Evolutionary conservation across 2,329 filamentous ascomycete species (phyloP).

Genomic region (Talaromyces sp.): DNA sequence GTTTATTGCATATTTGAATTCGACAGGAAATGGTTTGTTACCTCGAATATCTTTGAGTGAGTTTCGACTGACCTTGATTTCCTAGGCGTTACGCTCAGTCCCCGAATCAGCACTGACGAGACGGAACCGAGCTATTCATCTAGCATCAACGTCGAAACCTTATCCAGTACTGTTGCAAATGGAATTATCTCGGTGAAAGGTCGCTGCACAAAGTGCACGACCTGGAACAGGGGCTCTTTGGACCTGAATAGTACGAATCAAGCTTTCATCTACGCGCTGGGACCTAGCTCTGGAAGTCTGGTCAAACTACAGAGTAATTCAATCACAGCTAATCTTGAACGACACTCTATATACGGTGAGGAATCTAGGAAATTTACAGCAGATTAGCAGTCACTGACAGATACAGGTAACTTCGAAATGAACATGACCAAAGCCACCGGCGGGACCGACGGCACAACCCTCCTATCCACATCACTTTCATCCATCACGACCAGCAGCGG

Average conservation of each 20-base stretch:
- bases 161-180: constrained; percentile 20
- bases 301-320: constrained; percentile 21
- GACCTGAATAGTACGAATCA: constrained; percentile 21
- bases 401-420: constrained; percentile 18
- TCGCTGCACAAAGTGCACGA: constrained; percentile 23
- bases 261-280: constrained; percentile 23
- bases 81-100: constrained; percentile 22
- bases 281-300: constrained; percentile 15
- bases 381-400: not conserved
- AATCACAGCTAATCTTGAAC: constrained; percentile 21
- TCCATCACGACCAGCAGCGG: constrained; percentile 18
- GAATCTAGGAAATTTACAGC: not conserved
- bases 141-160: constrained; percentile 19
- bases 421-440: constrained; percentile 24
- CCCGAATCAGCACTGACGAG: constrained; percentile 22
- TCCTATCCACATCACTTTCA: constrained; percentile 14
- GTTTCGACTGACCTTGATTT: too few species aligned
- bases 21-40: constrained; percentile 19
- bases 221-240: constrained; percentile 20
- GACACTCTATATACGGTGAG: constrained; percentile 24
- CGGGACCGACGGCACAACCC: constrained; percentile 15
- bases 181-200: constrained; percentile 21
- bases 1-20: constrained; percentile 21
- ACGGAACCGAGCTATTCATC: constrained; percentile 22
- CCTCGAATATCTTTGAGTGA: too few species aligned